Evolutionary conservation across 176 grass and related monocot genomes (phyloP), one percentile per base, ranked within the genome.

Genomic region (Paspalum vaginatum): DNA sequence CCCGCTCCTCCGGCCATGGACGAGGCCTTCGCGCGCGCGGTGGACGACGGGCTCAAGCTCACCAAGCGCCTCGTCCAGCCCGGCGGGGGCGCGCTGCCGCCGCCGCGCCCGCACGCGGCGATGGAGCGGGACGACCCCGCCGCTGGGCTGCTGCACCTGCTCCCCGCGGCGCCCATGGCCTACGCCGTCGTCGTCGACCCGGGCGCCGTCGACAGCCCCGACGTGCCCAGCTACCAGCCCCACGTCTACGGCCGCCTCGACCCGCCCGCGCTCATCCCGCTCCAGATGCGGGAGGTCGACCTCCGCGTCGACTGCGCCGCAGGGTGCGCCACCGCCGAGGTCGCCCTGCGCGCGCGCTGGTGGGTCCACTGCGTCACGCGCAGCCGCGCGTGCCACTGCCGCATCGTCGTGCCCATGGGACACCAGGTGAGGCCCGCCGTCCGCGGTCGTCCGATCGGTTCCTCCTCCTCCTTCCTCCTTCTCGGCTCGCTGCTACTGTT

Each of bases 151-250:
- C 72, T 18, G n/a, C 65, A 42, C 14, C 22, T 83, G 53, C 52
- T 93, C 45, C 96, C 96, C 4, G 1, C 82, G 1, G 86, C 73
- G 54, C 96, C 96, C 26, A 99, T 99, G 92, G 86, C 82, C 2
- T 99, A 91, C 84, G 92, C 92, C 2, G 86, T 95, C 61, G 84
- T 95, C 59, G 32, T 49, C n/a, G 96, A 99, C 83, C 96, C 96
- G 1, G 92, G 27, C 58, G 86, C 89, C 20, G 96, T 99, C 44
- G 96, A 99, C 82, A 99, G 88, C 79, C 96, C 96, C 61, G 96
- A 99, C 74, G 86, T 93, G 59, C 96, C 96, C 40, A 99, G 96
- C 79, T 99, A 99, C 84, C 96, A 99, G 90, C 93, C 96, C 9
- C 83, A 99, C 70, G 96, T 99, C 9, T 99, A 95, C 88, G 96